phyloP scores from a whole-genome alignment of 2,329 filamentous ascomycete genomes.

The Botrytis pseudocinerea region DNA sequence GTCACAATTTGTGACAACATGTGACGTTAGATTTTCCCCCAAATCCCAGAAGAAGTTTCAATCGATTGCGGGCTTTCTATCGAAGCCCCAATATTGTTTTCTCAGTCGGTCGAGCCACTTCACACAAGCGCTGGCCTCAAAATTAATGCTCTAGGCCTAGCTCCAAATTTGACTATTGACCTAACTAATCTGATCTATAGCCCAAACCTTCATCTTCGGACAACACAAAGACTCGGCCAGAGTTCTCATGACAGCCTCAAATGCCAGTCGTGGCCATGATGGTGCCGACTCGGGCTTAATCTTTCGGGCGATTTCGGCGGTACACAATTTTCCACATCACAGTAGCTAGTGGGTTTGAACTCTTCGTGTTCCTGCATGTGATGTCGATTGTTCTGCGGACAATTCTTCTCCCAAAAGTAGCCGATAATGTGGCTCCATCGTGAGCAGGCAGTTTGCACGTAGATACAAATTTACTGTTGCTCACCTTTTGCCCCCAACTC shows the following conservation, averaged over 20 bases:
- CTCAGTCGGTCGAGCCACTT: background rate
- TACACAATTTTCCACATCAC: background rate
- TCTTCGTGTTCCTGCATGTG: constrained; percentile 14
- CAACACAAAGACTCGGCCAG: background rate
- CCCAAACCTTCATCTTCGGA: background rate
- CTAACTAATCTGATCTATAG: background rate
- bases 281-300: background rate
- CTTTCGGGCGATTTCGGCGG: background rate
- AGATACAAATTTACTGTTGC: constrained; percentile 1
- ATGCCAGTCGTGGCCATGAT: background rate
- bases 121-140: background rate
- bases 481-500: background rate
- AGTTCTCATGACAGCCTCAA: background rate
- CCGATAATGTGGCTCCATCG: background rate
- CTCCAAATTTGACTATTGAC: background rate
- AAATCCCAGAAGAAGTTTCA: background rate
- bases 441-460: constrained; percentile 13
- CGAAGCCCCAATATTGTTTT: background rate
- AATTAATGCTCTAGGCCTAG: background rate
- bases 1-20: constrained; percentile 6
- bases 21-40: background rate
- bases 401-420: background rate
- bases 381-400: background rate
- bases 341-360: background rate
- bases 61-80: background rate